Percentiles rank a stretch among this genome's conserved stretches.
Conservation (phyloP, 345 rosid species). For the Citrus maxima region DNA sequence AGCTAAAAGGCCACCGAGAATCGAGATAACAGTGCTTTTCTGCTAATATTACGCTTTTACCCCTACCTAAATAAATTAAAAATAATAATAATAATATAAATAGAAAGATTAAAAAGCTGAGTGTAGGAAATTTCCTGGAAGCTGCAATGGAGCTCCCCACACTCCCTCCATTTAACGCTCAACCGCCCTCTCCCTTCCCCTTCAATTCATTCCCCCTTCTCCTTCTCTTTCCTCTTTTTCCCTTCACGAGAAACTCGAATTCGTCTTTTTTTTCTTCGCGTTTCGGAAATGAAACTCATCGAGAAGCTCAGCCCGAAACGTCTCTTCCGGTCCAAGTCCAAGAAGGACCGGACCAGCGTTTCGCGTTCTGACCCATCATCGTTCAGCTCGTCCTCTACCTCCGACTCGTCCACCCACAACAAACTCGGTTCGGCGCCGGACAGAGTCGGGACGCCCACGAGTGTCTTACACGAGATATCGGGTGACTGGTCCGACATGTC, state of each 20-base stretch:
- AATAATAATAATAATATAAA: not conserved
- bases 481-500: slow-evolving; percentile 44
- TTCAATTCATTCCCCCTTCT: slow-evolving; percentile 9
- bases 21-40: not conserved
- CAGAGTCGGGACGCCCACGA: slow-evolving; percentile 56
- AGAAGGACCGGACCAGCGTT: slow-evolving; percentile 34
- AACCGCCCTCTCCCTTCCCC: slow-evolving; percentile 25
- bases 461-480: slow-evolving; percentile 52
- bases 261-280: not conserved
- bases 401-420: slow-evolving; percentile 26
- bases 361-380: slow-evolving; percentile 65
- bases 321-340: slow-evolving; percentile 48
- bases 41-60: not conserved
- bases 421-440: slow-evolving; percentile 11
- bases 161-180: slow-evolving; percentile 51
- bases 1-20: not conserved
- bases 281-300: slow-evolving; percentile 42
- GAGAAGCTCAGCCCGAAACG: slow-evolving; percentile 57
- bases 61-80: not conserved
- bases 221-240: not conserved
- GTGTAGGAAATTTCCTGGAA: slow-evolving; percentile 77
- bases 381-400: slow-evolving; percentile 47
- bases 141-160: slow-evolving; percentile 47
- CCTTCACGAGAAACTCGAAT: not conserved
- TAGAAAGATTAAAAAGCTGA: not conserved